Conservation (phyloP, 306 rosid genomes). For the Trifolium subterraneum region DNA sequence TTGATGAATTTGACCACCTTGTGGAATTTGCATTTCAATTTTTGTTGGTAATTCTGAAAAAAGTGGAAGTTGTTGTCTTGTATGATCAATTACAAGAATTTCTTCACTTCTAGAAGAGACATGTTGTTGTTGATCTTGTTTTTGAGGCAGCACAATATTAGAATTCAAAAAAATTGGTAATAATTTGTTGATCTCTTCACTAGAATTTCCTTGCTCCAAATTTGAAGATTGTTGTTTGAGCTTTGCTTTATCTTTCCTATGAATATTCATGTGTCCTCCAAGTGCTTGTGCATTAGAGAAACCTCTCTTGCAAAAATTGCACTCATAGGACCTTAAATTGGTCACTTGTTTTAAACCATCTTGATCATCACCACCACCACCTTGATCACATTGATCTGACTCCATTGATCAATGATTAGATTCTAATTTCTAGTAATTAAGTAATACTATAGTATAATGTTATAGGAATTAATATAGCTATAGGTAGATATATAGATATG, state of each 20-base stretch:
- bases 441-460: not conserved
- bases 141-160: constrained; percentile 34
- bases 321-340: constrained; percentile 61
- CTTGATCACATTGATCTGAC: constrained; percentile 41
- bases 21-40: constrained; percentile 25
- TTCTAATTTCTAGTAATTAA: not conserved
- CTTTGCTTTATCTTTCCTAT: constrained; percentile 80
- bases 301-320: constrained; percentile 80
- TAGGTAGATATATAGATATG: constrained; percentile 2
- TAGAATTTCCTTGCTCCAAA: constrained; percentile 21
- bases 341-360: constrained; percentile 26
- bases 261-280: constrained; percentile 94
- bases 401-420: constrained; percentile 38
- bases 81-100: constrained; percentile 1
- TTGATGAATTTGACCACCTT: constrained; percentile 35
- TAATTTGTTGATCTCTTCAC: not conserved
- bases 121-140: constrained; percentile 31
- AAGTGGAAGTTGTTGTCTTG: constrained; percentile 56
- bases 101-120: constrained; percentile 29
- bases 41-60: constrained; percentile 47
- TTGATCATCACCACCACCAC: constrained; percentile 33
- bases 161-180: constrained; percentile 32
- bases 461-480: not conserved
- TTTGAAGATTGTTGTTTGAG: constrained; percentile 61
- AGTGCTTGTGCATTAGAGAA: constrained; percentile 94